These are phyloP conservation scores for Pseudogymnoascus sp. DNA, from an alignment of 2,329 filamentous ascomycete species.

Conservation along the genomic window DNA sequence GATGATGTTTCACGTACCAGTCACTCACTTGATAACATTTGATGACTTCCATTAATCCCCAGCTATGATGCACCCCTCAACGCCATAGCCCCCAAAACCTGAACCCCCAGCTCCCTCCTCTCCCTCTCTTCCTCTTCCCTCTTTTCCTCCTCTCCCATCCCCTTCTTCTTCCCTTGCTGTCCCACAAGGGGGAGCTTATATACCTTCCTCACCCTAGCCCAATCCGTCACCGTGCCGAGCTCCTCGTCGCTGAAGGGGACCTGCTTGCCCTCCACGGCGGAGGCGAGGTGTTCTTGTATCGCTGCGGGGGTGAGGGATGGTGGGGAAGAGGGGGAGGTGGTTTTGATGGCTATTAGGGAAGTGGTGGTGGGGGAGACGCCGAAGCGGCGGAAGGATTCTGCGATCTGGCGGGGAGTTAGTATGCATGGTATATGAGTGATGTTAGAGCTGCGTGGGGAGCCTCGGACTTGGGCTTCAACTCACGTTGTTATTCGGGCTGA, in stretches of 20 bases:
- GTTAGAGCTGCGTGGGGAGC: neutral
- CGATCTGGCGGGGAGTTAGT: conserved; percentile 51
- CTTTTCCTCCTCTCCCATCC: conserved; percentile 14
- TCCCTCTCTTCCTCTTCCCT: conserved; percentile 33
- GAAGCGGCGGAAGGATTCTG: conserved; percentile 83
- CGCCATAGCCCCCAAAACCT: conserved; percentile 71
- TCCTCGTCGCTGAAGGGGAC: conserved; percentile 54
- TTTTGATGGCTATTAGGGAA: conserved; percentile 72
- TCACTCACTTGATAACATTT: neutral
- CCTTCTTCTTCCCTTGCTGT: conserved; percentile 31
- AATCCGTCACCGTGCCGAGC: conserved; percentile 53
- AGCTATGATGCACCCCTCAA: conserved; percentile 47
- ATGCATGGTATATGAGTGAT: conserved; percentile 1
- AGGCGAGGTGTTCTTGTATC: conserved; percentile 50
- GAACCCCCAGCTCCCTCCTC: conserved; percentile 53
- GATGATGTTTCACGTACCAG: neutral
- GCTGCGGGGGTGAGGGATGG: conserved; percentile 40
- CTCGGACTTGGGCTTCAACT: conserved; percentile 10
- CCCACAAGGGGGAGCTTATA: conserved; percentile 70
- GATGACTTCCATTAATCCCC: neutral
- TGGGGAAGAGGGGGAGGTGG: conserved; percentile 46
- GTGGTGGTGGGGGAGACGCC: conserved; percentile 67
- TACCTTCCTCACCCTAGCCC: conserved; percentile 66
- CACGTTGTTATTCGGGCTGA: conserved; percentile 49
- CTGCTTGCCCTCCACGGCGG: conserved; percentile 53